Evolutionary conservation across 164 flowering plant species (phyloP), one percentile per base, ranked within the genome.

Genomic region (Stephania japonica): DNA sequence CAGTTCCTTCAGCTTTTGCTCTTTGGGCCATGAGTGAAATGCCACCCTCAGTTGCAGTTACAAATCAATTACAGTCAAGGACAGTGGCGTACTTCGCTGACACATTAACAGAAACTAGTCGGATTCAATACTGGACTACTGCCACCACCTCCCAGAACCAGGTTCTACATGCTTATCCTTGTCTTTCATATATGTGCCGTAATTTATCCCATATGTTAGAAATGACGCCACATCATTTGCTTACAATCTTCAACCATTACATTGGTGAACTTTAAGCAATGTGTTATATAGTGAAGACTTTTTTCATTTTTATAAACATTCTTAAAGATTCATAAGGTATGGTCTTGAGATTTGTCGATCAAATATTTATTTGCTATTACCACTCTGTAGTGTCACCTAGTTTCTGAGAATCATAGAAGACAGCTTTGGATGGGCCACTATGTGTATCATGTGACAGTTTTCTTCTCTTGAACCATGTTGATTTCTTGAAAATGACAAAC

Each of bases 21-120:
- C 77, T 94, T 38, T 92, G 92, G 93, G 84, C 86, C 75, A 87
- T 90, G 97, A 88, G 92, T 84, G 98, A 94, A 73, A 74, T 89
- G 75, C 98, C 98, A 62, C 86, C 91, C 27, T 73, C 78, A 13
- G 49, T 76, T 73, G 70, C 81, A 62, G 76, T 81, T 71, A 75
- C 71, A 64, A 42, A 73, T 70, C 82, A 67, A 62, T 81, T 83
- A 76, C 88, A 89, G 76, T 73, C 89, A 23, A 79, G 83, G 66
- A 81, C 80, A 42, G 79, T 89, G 72, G 76, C 95, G 56, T 86
- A 84, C 78, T 68, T 90, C 69, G 75, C 72, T 59, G 91, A 87
- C 49, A 68, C 73, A 75, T 72, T 87, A 3, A 79, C 70, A 42
- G 61, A 81, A 50, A 69, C 78, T 61, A 78, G 80, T 61, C 81